phyloP scores from a whole-genome alignment of 768 basidiomycete species.

The Pleurotus sapidus region DNA sequence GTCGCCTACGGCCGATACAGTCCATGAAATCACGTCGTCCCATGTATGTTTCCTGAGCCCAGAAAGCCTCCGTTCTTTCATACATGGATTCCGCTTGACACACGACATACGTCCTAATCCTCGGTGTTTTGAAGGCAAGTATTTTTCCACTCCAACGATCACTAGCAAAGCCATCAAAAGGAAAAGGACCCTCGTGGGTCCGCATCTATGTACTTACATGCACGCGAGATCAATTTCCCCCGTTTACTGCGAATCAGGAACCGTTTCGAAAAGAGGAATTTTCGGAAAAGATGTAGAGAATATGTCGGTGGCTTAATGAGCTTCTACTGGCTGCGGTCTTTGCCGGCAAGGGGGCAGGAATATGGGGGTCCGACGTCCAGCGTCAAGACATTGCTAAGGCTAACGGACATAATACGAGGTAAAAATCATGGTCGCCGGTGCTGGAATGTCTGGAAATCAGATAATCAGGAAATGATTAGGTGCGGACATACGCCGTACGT shows the following conservation, averaged over 20 bases:
- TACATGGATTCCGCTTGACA: not conserved
- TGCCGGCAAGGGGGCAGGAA: too few relatives aligned
- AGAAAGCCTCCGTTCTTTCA: not conserved
- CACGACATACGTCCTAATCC: constrained; percentile 9
- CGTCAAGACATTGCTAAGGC: not conserved
- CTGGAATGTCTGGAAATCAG: not conserved
- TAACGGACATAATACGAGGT: not conserved
- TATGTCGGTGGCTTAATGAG: not conserved
- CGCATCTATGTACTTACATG: too few relatives aligned
- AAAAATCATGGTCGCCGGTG: not conserved
- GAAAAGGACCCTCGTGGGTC: not conserved
- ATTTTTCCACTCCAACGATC: constrained; percentile 7
- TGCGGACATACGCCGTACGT: not conserved
- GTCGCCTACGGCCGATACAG: too few relatives aligned
- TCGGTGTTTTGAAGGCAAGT: constrained; percentile 6
- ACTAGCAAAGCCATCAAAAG: not conserved
- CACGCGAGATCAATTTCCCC: too few relatives aligned
- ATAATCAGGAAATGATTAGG: not conserved
- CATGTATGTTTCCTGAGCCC: not conserved
- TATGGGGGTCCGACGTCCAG: too few relatives aligned
- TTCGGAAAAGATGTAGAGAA: constrained; percentile 7
- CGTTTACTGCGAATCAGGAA: not conserved
- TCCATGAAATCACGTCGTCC: too few relatives aligned
- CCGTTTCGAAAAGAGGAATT: constrained; percentile 5
- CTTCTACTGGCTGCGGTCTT: too few relatives aligned